phyloP scores from a whole-genome alignment of 805 yeast genomes.

The Saccharomycopsis sp. region DNA sequence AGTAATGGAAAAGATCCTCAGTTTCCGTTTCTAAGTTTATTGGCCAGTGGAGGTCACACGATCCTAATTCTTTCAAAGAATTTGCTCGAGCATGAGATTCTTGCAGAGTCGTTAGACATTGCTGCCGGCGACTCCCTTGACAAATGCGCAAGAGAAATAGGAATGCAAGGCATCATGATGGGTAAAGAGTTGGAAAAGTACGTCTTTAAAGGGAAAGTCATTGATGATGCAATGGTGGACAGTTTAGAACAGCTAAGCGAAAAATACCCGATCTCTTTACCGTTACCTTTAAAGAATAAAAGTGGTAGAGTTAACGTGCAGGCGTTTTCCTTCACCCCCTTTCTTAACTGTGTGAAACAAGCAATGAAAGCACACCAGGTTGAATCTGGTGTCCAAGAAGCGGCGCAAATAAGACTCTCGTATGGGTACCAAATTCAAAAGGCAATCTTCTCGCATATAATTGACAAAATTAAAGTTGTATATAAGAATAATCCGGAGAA shows the following conservation, averaged over 20 bases:
- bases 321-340: constrained; percentile 76
- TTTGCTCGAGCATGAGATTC: constrained; percentile 59
- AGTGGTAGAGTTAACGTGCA: constrained; percentile 38
- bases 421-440: constrained; percentile 57
- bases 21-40: constrained; percentile 67
- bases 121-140: constrained; percentile 94
- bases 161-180: constrained; percentile 68
- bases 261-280: constrained; percentile 26
- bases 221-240: constrained; percentile 18
- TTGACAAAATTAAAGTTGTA: constrained; percentile 54
- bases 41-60: constrained; percentile 94
- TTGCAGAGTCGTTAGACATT: constrained; percentile 73
- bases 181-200: constrained; percentile 75
- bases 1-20: constrained; percentile 38
- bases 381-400: constrained; percentile 20
- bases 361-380: constrained; percentile 27
- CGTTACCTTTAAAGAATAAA: constrained; percentile 49
- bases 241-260: constrained; percentile 1
- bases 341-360: constrained; percentile 48
- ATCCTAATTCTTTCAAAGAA: constrained; percentile 66
- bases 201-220: constrained; percentile 30
- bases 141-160: constrained; percentile 83
- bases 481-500: constrained; percentile 35
- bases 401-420: constrained; percentile 31
- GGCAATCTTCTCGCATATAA: constrained; percentile 64